Evolutionary conservation across 495 filamentous ascomycete species (phyloP).

Genomic region (Podospora pseudoanserina): DNA sequence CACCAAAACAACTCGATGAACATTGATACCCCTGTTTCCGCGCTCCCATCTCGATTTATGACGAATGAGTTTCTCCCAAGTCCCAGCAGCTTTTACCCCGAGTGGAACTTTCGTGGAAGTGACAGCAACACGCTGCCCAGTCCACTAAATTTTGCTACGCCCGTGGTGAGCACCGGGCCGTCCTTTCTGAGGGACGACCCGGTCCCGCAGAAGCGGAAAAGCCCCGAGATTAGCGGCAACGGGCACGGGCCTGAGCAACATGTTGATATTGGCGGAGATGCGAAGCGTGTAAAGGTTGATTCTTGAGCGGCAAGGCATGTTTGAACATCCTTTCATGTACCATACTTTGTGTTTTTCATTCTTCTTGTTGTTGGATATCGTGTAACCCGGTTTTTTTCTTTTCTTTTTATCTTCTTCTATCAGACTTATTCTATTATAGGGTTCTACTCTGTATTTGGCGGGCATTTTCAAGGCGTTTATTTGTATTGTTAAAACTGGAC

Average conservation of each 20-base stretch:
- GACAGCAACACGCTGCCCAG: slow-evolving; percentile 83
- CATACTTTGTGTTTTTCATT: slow-evolving; percentile 6
- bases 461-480: slow-evolving; percentile 4
- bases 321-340: slow-evolving; percentile 1
- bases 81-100: slow-evolving; percentile 85
- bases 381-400: not conserved
- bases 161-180: slow-evolving; percentile 66
- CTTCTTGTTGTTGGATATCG: not conserved
- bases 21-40: slow-evolving; percentile 96
- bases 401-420: slow-evolving; percentile 1
- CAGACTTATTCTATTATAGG: not conserved
- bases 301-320: slow-evolving; percentile 11
- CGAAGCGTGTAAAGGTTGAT: slow-evolving; percentile 46
- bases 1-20: slow-evolving; percentile 62
- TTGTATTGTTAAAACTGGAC: not conserved
- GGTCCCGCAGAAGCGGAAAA: slow-evolving; percentile 43
- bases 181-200: slow-evolving; percentile 60
- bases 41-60: slow-evolving; percentile 86
- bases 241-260: slow-evolving; percentile 33
- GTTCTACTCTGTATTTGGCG: not conserved
- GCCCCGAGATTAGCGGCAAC: slow-evolving; percentile 40
- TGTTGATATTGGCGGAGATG: slow-evolving; percentile 36
- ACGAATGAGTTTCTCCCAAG: slow-evolving; percentile 79
- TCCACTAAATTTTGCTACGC: slow-evolving; percentile 87
- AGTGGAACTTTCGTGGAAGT: slow-evolving; percentile 69